Base-by-base conservation (phyloP, 164 flowering plant genomes). In the Aristolochia fimbriata region DNA sequence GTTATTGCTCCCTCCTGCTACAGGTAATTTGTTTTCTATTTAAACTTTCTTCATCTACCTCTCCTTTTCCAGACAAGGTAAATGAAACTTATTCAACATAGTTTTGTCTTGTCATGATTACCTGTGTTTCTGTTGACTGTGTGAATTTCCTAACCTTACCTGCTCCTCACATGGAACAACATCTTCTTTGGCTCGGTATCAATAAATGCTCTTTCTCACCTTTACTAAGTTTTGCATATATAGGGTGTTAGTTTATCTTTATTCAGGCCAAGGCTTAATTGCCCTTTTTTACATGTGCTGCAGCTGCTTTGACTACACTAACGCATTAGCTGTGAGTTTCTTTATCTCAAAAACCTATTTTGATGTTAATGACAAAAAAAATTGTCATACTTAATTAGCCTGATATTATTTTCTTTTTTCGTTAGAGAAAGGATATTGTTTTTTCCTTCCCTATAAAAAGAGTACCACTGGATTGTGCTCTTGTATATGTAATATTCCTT, bases 281-380 rank as follows among this genome's bases (percentile, higher is more conserved):
- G 30, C 41, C 61, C 61, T 51, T 64, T 70, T 5, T 66, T 68
- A 25, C 73, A 59, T 51, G 53, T 57, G 52, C 30, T 70, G 65
- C 97, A 93, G 98, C 79, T 93, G 99, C 77, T 93, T 93, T 76
- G 99, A 93, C 84, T 93, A 93, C 81, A 90, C 97, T 43, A 93
- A 93, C 76, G 99, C 80, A 27, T 76, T 93, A 65, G 94, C 99
- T 69, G 97, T 90, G 67, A 82, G 97, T 78, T 58, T 58, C 58
- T 49, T 17, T 20, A 20, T 17, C 52, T 49, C 52, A 49, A 37
- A 37, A 10, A 5, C 10, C 43, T 37, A 10, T 37, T 37, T 6
- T 37, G 12, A 37, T 37, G 43, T 6, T 37, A 37, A 10, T 37
- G 9, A 10, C 37, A 3, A 37, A 37, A 37, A 37, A 37, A 6